Evolutionary conservation across 23 red algal genomes (phyloP).

Genomic region (Gracilaria vermiculophylla): DNA sequence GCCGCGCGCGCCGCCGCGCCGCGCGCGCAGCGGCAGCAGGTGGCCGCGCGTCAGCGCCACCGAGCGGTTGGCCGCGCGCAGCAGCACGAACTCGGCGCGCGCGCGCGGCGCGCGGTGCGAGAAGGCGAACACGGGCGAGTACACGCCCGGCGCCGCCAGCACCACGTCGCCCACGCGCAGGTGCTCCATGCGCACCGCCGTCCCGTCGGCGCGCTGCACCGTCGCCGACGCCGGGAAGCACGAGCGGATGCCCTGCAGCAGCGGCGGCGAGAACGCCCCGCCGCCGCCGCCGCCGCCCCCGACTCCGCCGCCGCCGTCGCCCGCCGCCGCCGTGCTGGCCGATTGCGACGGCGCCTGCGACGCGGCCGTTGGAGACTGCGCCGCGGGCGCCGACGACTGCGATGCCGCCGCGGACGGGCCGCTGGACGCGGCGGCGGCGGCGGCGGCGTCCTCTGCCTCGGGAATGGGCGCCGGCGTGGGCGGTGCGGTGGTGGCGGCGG

Average conservation of each 20-base stretch:
- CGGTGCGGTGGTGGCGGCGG: background rate
- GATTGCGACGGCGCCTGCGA: too few species aligned
- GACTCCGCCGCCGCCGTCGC: background rate
- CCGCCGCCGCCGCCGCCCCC: background rate
- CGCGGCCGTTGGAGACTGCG: too few species aligned
- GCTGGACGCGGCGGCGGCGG: background rate
- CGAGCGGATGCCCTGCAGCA: conserved; percentile 3
- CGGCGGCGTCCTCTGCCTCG: background rate
- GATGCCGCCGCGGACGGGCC: background rate
- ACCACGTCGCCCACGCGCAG: conserved; percentile 56
- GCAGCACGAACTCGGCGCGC: conserved; percentile 22
- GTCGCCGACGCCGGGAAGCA: conserved; percentile 61
- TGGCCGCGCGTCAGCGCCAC: background rate
- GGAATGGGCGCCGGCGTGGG: background rate
- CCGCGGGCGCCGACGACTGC: background rate
- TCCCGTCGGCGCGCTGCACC: conserved; percentile 34
- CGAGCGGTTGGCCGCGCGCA: background rate
- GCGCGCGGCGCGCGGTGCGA: conserved; percentile 18
- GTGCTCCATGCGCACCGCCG: conserved; percentile 16
- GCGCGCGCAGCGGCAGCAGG: background rate
- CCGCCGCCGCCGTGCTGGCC: background rate
- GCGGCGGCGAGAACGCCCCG: background rate
- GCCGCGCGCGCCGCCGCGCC: background rate
- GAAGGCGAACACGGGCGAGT: conserved; percentile 48
- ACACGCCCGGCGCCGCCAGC: background rate